phyloP scores from a whole-genome alignment of 208 protist genomes.

The Phytomonas serpens region DNA sequence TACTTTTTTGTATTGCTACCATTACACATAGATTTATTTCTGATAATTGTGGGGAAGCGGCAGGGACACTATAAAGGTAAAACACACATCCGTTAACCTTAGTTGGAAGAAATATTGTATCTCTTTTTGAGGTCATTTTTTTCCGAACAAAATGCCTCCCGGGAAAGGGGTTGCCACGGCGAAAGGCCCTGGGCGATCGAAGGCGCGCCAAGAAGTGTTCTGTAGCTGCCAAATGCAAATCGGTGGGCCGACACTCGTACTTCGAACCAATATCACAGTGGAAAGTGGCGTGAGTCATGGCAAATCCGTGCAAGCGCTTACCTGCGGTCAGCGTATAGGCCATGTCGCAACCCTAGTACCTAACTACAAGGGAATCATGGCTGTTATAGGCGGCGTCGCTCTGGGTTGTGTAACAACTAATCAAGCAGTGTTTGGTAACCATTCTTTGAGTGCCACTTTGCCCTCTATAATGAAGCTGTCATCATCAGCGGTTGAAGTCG shows the following conservation, averaged over 20 bases:
- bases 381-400: background rate
- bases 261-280: background rate
- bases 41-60: background rate
- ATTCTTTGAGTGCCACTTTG: background rate
- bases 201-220: background rate
- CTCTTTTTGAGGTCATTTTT: background rate
- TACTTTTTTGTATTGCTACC: background rate
- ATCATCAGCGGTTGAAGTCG: background rate
- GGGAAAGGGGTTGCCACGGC: background rate
- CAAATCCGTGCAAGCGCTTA: background rate
- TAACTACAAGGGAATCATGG: background rate
- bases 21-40: background rate
- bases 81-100: background rate
- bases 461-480: background rate
- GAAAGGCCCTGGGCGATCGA: background rate
- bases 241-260: background rate
- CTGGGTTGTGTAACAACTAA: background rate
- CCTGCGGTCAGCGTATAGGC: background rate
- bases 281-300: background rate
- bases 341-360: background rate
- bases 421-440: background rate
- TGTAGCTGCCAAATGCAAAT: background rate
- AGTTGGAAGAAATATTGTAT: background rate
- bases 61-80: background rate
- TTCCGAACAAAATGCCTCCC: background rate